Percentiles rank a stretch among this genome's conserved stretches.
Conservation (phyloP, 208 protist genomes). For the Herpetomonas samuelpessoai region DNA sequence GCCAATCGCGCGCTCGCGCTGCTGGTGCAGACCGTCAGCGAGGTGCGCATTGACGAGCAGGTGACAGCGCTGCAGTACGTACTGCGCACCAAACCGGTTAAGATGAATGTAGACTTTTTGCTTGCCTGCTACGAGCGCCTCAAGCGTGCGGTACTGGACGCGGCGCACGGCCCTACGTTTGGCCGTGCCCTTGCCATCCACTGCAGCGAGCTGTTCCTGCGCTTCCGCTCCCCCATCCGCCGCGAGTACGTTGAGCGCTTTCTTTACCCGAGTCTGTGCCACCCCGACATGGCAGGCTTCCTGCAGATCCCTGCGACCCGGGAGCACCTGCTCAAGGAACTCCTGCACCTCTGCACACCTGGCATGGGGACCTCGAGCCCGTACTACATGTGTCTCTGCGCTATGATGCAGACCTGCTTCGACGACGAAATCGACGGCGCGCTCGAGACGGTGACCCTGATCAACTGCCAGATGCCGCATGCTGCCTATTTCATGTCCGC, state of each 20-base stretch:
- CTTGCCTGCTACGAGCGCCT: slow-evolving; percentile 89
- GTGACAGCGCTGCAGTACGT: slow-evolving; percentile 78
- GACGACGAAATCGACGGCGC: slow-evolving; percentile 80
- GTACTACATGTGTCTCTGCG: slow-evolving; percentile 88
- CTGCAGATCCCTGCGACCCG: slow-evolving; percentile 67
- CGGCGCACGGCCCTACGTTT: slow-evolving; percentile 62
- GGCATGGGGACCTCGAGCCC: slow-evolving; percentile 68
- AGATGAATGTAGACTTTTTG: slow-evolving; percentile 87
- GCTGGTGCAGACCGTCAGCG: slow-evolving; percentile 66
- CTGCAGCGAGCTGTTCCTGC: slow-evolving; percentile 86
- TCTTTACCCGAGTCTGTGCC: slow-evolving; percentile 83
- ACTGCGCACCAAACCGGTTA: slow-evolving; percentile 61
- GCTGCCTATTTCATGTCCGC: slow-evolving; percentile 85
- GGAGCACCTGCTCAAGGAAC: slow-evolving; percentile 64
- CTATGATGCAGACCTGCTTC: slow-evolving; percentile 72
- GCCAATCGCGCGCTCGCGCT: slow-evolving; percentile 77
- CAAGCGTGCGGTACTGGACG: slow-evolving; percentile 65
- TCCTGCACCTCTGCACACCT: slow-evolving; percentile 76
- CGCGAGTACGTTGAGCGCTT: slow-evolving; percentile 88
- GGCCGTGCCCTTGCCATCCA: slow-evolving; percentile 81
- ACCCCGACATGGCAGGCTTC: slow-evolving; percentile 71
- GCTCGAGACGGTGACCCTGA: slow-evolving; percentile 71
- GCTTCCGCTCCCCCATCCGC: slow-evolving; percentile 88
- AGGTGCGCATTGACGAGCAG: slow-evolving; percentile 78
- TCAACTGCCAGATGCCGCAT: slow-evolving; percentile 89